A percentile compares a stretch with the other conserved stretches of the same genome.
These are phyloP conservation scores for Veloporphyrellus conicus DNA, from an alignment of 1,284 basidiomycete genomes.

Conservation along the genomic window DNA sequence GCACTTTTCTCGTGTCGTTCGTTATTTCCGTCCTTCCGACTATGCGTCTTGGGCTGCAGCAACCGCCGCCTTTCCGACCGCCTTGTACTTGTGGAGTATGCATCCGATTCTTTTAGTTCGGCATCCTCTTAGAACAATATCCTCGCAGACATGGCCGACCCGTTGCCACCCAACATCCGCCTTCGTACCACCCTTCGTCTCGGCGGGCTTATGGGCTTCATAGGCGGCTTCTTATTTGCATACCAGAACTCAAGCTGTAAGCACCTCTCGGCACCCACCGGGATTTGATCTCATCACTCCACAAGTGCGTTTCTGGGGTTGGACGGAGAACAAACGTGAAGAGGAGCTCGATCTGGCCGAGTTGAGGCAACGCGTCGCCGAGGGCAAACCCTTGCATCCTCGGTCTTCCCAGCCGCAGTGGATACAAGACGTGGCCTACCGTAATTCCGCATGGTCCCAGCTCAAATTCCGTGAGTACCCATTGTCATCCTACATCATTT, in stretches of 20 bases:
- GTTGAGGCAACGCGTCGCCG: conserved; percentile 62
- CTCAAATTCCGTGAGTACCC: conserved; percentile 79
- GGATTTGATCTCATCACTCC: conserved; percentile 15
- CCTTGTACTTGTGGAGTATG: conserved; percentile 74
- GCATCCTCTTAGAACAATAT: conserved; percentile 9
- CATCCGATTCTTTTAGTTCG: conserved; percentile 1
- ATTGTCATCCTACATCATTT: background rate
- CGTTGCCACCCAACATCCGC: conserved; percentile 31
- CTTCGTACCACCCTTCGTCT: conserved; percentile 33
- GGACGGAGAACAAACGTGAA: conserved; percentile 88
- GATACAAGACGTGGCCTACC: conserved; percentile 84
- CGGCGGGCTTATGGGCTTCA: conserved; percentile 57
- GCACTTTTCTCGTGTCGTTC: conserved; percentile 81
- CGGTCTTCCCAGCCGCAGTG: conserved; percentile 78
- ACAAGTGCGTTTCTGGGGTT: conserved; percentile 91
- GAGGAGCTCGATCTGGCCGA: conserved; percentile 73
- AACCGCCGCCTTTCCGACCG: conserved; percentile 75
- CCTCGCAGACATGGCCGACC: conserved; percentile 45
- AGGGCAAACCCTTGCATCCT: conserved; percentile 83
- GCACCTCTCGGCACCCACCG: conserved; percentile 32
- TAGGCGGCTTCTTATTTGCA: conserved; percentile 89
- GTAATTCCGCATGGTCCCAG: conserved; percentile 91
- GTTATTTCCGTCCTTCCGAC: conserved; percentile 88
- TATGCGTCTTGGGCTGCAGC: conserved; percentile 80
- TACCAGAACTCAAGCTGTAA: conserved; percentile 86